Base-by-base conservation (phyloP, 345 rosid genomes). In the Turritis glabra region DNA sequence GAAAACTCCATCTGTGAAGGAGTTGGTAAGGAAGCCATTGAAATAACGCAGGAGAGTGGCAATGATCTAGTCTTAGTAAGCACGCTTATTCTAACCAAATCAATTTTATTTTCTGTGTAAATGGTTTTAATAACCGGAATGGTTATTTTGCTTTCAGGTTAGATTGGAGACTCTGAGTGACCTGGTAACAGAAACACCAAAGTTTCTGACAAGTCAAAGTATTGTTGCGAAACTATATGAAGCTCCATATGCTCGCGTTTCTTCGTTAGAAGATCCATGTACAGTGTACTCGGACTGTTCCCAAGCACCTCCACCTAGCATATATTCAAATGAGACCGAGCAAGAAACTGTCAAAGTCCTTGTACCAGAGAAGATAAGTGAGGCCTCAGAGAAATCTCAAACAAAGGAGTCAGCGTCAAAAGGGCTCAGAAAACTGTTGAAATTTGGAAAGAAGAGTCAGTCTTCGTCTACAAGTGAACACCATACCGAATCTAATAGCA, bases 171-270 rank as follows among this genome's bases (percentile, higher is more conserved):
- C 63, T 73, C 72, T 50, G 55, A 79, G 72, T 72, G 67, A 72
- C 69, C 23, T 66, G 5, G 80, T 62, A 56, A 85, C 83, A 53
- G 88, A 85, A 74, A 59, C 76, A 32, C 80, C 80, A 56, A 82
- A 83, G 54, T 47, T 73, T 74, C 71, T 72, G 29, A 74, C 86
- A 64, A 83, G 73, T 57, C 74, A 70, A 17, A 51, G 44, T 58
- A 58, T 48, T 76, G 62, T 69, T 69, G 86, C 84, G 69, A 90
- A 83, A 78, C 82, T 89, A 67, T 84, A 85, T 82, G 83, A 79
- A 72, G 85, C 97, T 53, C 92, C 97, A 15, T 80, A 77, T 82
- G 97, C 93, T 74, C 85, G 91, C 13, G 80, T 82, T 73, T 92
- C 97, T 78, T 95, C 93, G 71, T 53, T 89, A 58, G 93, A 92